Evolutionary conservation across 1,139 yeast species (phyloP), one percentile per base, ranked within the genome.

Genomic region (Starmera stellimalicola): DNA sequence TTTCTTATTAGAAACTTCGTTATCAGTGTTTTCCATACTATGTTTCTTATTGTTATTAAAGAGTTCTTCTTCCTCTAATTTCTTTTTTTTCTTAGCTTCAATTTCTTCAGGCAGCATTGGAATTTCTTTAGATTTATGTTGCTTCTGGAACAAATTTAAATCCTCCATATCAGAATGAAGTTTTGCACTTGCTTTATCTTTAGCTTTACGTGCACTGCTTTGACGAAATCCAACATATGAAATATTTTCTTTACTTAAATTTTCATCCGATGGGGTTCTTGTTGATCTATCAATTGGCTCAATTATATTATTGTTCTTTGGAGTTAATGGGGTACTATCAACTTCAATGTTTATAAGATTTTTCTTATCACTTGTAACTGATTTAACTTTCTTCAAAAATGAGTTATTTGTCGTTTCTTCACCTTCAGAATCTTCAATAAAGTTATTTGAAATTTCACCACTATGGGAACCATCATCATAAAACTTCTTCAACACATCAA

Each of bases 141-240:
- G 62, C 43, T 70, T 65, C 40, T 75, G 77, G 49, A 70, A 81
- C 34, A 63, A 66, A 45, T 77, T 79, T 40, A 81, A 61, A 34
- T 79, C 79, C 34, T 71, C 70, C 70, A 82, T 79, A 45, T 77
- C 73, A 16, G 68, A 68, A 44, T 78, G 88, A n/a, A 82, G 58
- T 50, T 75, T 77, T 37, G 62, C 61, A 0, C 77, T 76, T 0
- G 93, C 93, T 44, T 71, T 71, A 31, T 69, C 67, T 27, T 79
- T 77, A 1, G 93, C 93, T 16, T 74, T 62, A 11, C 74, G 60
- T 0, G 45, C 45, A 33, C 41, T 44, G 3, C 41, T 29, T 8
- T 31, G 30, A 15, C 47, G 41, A 4, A 22, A 22, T 14, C 25
- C 25, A n/a, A 36, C 6, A 4, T 33, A 18, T n/a, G 34, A 14